phyloP scores from a whole-genome alignment of 176 grass and related monocot genomes.

The Aegilops sharonensis region DNA sequence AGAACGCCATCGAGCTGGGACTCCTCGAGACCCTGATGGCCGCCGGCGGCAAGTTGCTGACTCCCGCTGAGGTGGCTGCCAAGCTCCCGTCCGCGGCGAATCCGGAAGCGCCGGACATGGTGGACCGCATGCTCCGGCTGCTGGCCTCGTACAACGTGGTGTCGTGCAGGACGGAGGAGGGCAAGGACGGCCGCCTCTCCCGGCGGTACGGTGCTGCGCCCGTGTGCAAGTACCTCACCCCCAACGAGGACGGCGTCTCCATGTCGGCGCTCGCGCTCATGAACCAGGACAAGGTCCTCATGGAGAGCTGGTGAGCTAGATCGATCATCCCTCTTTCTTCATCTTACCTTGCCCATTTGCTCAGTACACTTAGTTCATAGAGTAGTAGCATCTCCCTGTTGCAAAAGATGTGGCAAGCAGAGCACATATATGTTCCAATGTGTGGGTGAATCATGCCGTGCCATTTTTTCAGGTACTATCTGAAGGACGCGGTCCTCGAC shows the following conservation, averaged over 20 bases:
- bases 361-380: too few relatives aligned
- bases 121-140: constrained; percentile 87
- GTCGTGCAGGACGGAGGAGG: constrained; percentile 42
- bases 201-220: constrained; percentile 47
- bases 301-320: constrained; percentile 86
- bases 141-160: constrained; percentile 72
- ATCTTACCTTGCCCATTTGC: not conserved
- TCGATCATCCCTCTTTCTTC: not conserved
- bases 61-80: constrained; percentile 52
- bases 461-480: constrained; percentile 55
- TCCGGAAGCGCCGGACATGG: constrained; percentile 60
- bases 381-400: too few relatives aligned
- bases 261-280: constrained; percentile 83
- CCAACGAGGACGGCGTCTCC: constrained; percentile 86
- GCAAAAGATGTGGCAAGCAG: too few relatives aligned
- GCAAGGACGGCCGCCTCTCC: constrained; percentile 38
- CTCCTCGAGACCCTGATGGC: constrained; percentile 61
- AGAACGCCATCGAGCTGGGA: constrained; percentile 84
- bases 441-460: too few relatives aligned
- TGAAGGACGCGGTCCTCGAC: constrained; percentile 76
- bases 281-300: constrained; percentile 96
- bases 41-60: constrained; percentile 25
- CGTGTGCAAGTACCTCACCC: constrained; percentile 82
- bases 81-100: constrained; percentile 44
- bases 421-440: not conserved